phyloP scores from a whole-genome alignment of 129 eudicot genomes.

The Tanacetum coccineum region DNA sequence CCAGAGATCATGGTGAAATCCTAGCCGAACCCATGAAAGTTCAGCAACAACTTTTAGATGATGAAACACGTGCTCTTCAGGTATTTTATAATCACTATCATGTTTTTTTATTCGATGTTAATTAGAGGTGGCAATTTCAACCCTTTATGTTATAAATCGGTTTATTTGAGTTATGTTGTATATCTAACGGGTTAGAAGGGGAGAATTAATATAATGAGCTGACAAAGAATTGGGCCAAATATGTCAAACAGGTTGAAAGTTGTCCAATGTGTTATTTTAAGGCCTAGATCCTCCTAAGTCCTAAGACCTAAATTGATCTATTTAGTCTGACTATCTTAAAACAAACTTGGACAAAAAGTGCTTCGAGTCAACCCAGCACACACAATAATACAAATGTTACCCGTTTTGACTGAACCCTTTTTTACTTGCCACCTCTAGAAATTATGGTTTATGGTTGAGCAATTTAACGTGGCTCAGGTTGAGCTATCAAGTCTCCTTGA shows the following conservation, averaged over 20 bases:
- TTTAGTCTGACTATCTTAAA: too few relatives aligned
- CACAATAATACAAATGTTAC: too few relatives aligned
- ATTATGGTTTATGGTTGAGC: slow-evolving; percentile 11
- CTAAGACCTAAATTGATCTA: not conserved
- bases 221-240: not conserved
- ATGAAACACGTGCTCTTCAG: slow-evolving; percentile 94
- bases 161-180: not conserved
- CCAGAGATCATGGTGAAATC: slow-evolving; percentile 46
- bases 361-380: too few relatives aligned
- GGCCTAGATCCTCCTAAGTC: not conserved
- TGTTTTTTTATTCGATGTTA: not conserved
- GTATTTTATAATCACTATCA: slow-evolving; percentile 34
- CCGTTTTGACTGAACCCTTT: too few relatives aligned
- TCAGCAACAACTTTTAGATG: slow-evolving; percentile 86
- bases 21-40: slow-evolving; percentile 63
- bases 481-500: slow-evolving; percentile 79
- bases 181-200: not conserved
- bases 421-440: not conserved
- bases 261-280: not conserved
- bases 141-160: not conserved
- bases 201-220: not conserved
- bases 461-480: slow-evolving; percentile 39
- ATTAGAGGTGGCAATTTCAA: too few relatives aligned
- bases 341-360: too few relatives aligned
- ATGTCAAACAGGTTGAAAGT: not conserved